A percentile compares a stretch with the other conserved stretches of the same genome.
phyloP scores from a whole-genome alignment of 129 eudicot species.

The Helianthus tuberosus region DNA sequence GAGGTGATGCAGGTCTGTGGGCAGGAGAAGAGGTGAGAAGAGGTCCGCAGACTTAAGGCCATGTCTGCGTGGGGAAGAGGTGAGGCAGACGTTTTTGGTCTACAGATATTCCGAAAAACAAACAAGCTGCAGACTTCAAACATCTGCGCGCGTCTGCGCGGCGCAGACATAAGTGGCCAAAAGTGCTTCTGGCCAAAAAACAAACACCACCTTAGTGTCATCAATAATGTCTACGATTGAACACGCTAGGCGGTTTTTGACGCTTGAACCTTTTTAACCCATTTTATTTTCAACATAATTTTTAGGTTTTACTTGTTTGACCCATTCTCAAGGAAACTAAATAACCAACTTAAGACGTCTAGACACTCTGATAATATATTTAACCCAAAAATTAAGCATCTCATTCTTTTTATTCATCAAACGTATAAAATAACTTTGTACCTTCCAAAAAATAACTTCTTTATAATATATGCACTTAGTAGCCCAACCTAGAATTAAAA shows the following conservation, averaged over 20 bases:
- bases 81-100: too few species aligned
- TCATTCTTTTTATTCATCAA: constrained; percentile 2
- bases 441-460: constrained; percentile 77
- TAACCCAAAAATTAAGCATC: not conserved
- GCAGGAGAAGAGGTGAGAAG: too few species aligned
- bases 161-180: too few species aligned
- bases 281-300: not conserved
- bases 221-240: not conserved
- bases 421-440: constrained; percentile 14
- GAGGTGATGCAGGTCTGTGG: too few species aligned
- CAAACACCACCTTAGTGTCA: too few species aligned
- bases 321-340: not conserved
- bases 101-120: too few species aligned
- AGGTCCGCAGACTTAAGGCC: too few species aligned
- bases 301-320: not conserved
- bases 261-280: not conserved
- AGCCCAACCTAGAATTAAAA: constrained; percentile 55
- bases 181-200: too few species aligned
- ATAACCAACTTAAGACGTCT: not conserved
- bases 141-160: too few species aligned
- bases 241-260: not conserved
- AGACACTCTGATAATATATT: constrained; percentile 6
- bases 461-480: constrained; percentile 67
- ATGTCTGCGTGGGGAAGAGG: too few species aligned
- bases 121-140: too few species aligned